Conservation (phyloP, 2,329 filamentous ascomycete genomes). For the Sordariomycetes sp. region DNA sequence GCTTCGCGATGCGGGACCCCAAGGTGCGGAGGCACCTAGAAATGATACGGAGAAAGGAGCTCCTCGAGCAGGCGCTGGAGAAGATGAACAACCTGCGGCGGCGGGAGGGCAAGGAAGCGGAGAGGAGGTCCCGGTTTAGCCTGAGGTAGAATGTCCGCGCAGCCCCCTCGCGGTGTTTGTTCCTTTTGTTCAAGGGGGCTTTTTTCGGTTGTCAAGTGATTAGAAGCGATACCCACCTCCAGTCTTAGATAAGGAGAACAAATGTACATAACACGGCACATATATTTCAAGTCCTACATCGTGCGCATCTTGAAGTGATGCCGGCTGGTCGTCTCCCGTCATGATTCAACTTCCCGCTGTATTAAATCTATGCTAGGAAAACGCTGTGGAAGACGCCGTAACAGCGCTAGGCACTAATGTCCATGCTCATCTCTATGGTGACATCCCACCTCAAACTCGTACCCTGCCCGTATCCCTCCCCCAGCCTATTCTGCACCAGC, state of each 20-base stretch:
- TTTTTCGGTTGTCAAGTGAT: neutral
- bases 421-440: constrained; percentile 59
- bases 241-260: constrained; percentile 2
- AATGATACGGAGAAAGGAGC: constrained; percentile 80
- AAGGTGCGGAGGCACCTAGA: constrained; percentile 84
- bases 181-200: neutral
- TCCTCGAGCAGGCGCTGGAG: constrained; percentile 81
- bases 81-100: constrained; percentile 90
- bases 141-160: constrained; percentile 1
- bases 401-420: constrained; percentile 6
- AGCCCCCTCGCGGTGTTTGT: neutral
- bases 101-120: constrained; percentile 40
- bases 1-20: constrained; percentile 84
- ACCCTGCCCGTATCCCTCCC: constrained; percentile 74
- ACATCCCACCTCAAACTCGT: constrained; percentile 84
- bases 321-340: neutral
- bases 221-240: constrained; percentile 4
- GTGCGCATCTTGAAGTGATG: no score
- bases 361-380: neutral
- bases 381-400: neutral
- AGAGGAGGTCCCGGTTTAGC: constrained; percentile 6
- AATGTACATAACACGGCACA: neutral
- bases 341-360: neutral
- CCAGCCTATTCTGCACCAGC: constrained; percentile 72
- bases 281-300: neutral